Evolutionary conservation across 345 rosid genomes (phyloP), one percentile per base, ranked within the genome.

Genomic region (rapeseed (Brassica napus)): DNA sequence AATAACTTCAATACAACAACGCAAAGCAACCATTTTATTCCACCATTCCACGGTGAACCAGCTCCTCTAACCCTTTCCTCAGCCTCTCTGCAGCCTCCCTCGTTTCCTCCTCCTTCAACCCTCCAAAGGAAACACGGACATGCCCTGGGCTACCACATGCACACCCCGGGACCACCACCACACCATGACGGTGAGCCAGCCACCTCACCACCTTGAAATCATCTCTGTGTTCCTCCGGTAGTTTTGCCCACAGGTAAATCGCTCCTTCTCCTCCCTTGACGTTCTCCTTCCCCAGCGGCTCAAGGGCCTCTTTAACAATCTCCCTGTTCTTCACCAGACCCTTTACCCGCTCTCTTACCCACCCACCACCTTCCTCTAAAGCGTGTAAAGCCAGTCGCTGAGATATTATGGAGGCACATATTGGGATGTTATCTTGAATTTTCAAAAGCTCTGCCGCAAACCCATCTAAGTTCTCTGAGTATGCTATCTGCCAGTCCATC

Each of bases 181-280:
- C 92, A 8, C 90, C 93, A 30, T 95, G 98, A 77, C 79, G 89
- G 35, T 76, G 84, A 16, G 92, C 99, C 1, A 95, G 89, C 99
- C 98, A 95, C 78, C 52, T 79, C 64, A 93, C 97, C 4, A 95
- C 98, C 65, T 81, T 84, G 16, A 76, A 72, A 76, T 88, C 93
- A 21, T 90, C 79, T 1, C 1, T 11, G 15, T 79, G 65, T 61
- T 82, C 69, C 15, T 89, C 91, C 0, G 98, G 98, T 72, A 95
- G 91, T 79, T 81, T 93, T 2, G 90, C 98, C 99, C 98, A 95
- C 72, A 95, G 52, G 91, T 93, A 95, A 6, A 95, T 88, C 18
- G 93, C 96, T 1, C 99, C 98, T 83, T 95, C 98, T 75, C 98
- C 98, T 8, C 99, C 99, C 82, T 83, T 91, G 10, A 93, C 87